Base-by-base conservation (phyloP, 768 basidiomycete genomes). In the Trametes cubensis region DNA sequence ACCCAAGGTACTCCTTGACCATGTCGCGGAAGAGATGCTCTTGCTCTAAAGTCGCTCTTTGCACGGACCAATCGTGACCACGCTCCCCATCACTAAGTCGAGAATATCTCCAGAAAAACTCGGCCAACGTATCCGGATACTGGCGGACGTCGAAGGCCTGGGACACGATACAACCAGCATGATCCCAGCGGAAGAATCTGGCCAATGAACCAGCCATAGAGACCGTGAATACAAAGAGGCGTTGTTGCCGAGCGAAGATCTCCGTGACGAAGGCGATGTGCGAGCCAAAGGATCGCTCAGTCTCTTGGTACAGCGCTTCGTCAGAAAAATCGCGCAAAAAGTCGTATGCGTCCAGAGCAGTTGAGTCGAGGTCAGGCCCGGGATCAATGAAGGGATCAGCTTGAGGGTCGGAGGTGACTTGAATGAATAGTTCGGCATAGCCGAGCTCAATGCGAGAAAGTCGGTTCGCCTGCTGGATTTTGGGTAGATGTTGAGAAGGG, bases 101-200 rank as follows among this genome's bases (percentile, higher is more conserved):
- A 18, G 62, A 48, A 55, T 73, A 76, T 6, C 70, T 69, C 67
- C 69, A 72, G 17, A 77, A 52, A 50, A 75, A 77, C 11, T 73
- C 69, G 6, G 66, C 56, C 1, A 79, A 62, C 0, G 60, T 17
- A n/a, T 61, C 47, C 13, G 66, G 62, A 3, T 71, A 20, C 7
- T 66, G 11, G 4, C 58, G 48, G 34, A 69, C 70, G 53, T 74
- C 61, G 64, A 78, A 75, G 0, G 53, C 26, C 26, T 59, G 55
- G 0, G 75, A 66, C 5, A 76, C 74, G 14, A 77, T 62, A 1
- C 63, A 67, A 10, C 74, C 78, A 6, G 73, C 59, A 3, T 75
- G 70, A 58, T 78, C 77, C 61, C 69, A 67, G 4, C 71, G 68
- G 30, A 77, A 66, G 30, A 78, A 52, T 3, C 76, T 71, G 20